These are phyloP conservation scores for Hypoxylon sp. DNA, from an alignment of 2,329 filamentous ascomycete species.

Conservation along the genomic window DNA sequence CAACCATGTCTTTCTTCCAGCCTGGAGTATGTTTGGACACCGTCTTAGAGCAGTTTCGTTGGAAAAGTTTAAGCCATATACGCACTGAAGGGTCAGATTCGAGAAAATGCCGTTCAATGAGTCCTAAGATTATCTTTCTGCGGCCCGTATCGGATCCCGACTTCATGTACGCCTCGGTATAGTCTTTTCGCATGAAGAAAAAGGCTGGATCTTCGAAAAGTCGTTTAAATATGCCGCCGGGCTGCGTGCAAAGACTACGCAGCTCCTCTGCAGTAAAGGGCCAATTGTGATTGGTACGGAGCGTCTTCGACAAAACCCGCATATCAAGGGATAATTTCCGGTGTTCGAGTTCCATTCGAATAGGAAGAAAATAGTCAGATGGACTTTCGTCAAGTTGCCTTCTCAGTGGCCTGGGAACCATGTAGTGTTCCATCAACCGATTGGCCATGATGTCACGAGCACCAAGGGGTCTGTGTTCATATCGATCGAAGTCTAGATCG, in stretches of 20 bases:
- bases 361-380: constrained; percentile 28
- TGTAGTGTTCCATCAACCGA: constrained; percentile 51
- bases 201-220: not conserved
- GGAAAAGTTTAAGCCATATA: constrained; percentile 27
- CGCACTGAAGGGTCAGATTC: constrained; percentile 35
- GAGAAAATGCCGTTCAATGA: constrained; percentile 39
- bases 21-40: not conserved
- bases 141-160: not conserved
- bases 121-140: constrained; percentile 18
- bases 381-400: constrained; percentile 26
- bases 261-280: not conserved
- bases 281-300: constrained; percentile 40
- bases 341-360: constrained; percentile 41
- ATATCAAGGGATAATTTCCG: constrained; percentile 47
- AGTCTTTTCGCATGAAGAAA: not conserved
- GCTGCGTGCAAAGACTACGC: not conserved
- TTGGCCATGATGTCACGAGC: constrained; percentile 52
- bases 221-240: not conserved
- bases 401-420: constrained; percentile 42
- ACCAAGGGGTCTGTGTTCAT: constrained; percentile 51
- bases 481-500: constrained; percentile 51
- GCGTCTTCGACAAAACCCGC: constrained; percentile 46
- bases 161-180: not conserved
- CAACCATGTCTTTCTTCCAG: constrained; percentile 43
- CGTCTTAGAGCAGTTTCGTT: not conserved